Evolutionary conservation across 345 rosid species (phyloP), one percentile per base, ranked within the genome.

Genomic region (Aquilaria yunnanensis): DNA sequence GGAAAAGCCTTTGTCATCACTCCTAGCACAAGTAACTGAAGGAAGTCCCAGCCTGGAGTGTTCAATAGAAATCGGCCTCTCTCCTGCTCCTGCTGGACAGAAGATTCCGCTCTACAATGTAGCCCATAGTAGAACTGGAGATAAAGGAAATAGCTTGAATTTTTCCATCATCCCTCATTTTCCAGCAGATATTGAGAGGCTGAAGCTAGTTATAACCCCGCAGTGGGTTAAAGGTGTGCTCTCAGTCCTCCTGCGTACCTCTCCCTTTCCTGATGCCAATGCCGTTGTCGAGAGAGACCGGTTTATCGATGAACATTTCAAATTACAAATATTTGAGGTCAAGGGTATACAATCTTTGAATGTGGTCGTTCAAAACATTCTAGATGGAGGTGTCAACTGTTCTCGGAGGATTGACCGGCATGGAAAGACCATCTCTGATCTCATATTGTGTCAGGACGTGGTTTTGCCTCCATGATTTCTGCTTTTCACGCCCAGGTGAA

Each of bases 331-430:
- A 51, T 93, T 87, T 68, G 92, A 88, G 65, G 92, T 80, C 16
- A 62, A 60, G 63, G 97, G 97, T 55, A 74, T 93, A 61, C 66
- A 74, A 68, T 86, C 94, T 34, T 69, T 90, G 74, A 87, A 89
- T 51, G 68, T 93, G 29, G 90, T 93, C 14, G 93, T 87, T 57
- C 73, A 85, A 34, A 89, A 89, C 77, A 80, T 89, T 72, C 74
- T 92, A 61, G 96, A 89, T 60, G 96, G 96, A 5, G 96, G 97
- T 5, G 96, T 89, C 75, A 89, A 87, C 70, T 90, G 97, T 75
- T 87, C 96, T 52, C 74, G 96, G 66, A 92, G 96, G 79, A 89
- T 92, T 48, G 96, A 89, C 68, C 80, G 96, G 16, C 96, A 89
- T 55, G 97, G 96, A 50, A 85, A 89, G 81, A 79, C 93, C 49